phyloP scores from a whole-genome alignment of 2,329 filamentous ascomycete species.

The Amylocarpus encephaloides region DNA sequence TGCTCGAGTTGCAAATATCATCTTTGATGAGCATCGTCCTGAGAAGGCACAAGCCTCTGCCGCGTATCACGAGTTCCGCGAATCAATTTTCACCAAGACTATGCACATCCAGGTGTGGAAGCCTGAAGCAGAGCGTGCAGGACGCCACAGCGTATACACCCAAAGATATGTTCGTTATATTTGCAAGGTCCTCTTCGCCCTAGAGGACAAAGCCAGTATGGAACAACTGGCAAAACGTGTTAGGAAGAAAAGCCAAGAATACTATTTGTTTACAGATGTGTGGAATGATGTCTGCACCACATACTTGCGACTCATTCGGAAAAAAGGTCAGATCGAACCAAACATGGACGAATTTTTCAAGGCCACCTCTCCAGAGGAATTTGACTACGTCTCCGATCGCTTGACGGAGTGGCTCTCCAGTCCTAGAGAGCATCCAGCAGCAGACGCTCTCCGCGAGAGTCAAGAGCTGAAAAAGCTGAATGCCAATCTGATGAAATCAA shows the following conservation, averaged over 20 bases:
- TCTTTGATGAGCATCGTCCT: conserved; percentile 49
- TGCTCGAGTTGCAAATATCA: conserved; percentile 52
- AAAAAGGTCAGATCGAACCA: conserved; percentile 48
- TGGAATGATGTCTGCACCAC: conserved; percentile 28
- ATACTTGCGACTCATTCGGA: conserved; percentile 46
- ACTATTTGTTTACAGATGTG: conserved; percentile 23
- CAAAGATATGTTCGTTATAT: conserved; percentile 65
- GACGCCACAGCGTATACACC: conserved; percentile 68
- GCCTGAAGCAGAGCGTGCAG: conserved; percentile 62
- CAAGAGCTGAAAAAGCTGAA: conserved; percentile 75
- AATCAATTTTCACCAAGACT: conserved; percentile 69
- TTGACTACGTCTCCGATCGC: conserved; percentile 50
- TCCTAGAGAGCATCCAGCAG: conserved; percentile 39
- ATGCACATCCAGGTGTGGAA: conserved; percentile 70
- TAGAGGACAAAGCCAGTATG: conserved; percentile 55
- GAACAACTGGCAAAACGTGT: conserved; percentile 60
- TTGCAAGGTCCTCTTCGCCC: conserved; percentile 51
- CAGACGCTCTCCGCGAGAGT: conserved; percentile 60
- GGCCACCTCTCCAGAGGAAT: conserved; percentile 58
- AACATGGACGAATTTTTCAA: conserved; percentile 63
- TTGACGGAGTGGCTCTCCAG: conserved; percentile 53
- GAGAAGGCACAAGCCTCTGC: conserved; percentile 42
- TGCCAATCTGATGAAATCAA: conserved; percentile 76
- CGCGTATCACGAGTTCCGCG: conserved; percentile 59
- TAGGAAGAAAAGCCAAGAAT: conserved; percentile 54